Conservation (phyloP, 306 rosid genomes). For the Trifolium dubium region DNA sequence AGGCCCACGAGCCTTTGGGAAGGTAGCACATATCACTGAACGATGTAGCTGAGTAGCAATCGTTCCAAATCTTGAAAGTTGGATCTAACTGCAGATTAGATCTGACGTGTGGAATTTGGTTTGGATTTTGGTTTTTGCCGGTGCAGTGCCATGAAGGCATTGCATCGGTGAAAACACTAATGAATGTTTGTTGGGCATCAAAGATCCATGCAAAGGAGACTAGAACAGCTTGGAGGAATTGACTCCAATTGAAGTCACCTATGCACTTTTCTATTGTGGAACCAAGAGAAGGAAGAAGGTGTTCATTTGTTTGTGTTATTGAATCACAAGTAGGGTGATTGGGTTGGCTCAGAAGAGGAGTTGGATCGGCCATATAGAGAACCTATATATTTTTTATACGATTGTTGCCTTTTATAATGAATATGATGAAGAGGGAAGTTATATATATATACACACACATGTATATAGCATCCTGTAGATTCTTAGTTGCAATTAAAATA, state of each 20-base stretch:
- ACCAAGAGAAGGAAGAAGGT: slow-evolving; percentile 54
- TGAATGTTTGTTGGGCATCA: slow-evolving; percentile 71
- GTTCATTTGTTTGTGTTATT: slow-evolving; percentile 10
- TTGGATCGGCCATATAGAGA: neutral
- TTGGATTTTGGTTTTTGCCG: neutral
- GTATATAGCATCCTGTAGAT: too few species aligned
- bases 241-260: slow-evolving; percentile 53
- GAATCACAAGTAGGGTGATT: slow-evolving; percentile 26
- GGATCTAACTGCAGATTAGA: neutral
- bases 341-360: slow-evolving; percentile 6
- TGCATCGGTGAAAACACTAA: slow-evolving; percentile 63
- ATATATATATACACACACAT: neutral
- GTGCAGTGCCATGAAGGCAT: slow-evolving; percentile 61
- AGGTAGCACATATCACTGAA: slow-evolving; percentile 44
- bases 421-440: neutral
- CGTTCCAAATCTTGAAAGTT: neutral
- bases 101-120: neutral
- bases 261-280: slow-evolving; percentile 56
- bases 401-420: neutral
- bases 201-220: slow-evolving; percentile 62
- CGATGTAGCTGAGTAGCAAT: slow-evolving; percentile 18
- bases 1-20: slow-evolving; percentile 51
- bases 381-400: neutral
- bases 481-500: too few species aligned
- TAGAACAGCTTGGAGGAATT: slow-evolving; percentile 57